Conservation (phyloP, 2,329 filamentous ascomycete species). For the Tolypocladium amazonense region DNA sequence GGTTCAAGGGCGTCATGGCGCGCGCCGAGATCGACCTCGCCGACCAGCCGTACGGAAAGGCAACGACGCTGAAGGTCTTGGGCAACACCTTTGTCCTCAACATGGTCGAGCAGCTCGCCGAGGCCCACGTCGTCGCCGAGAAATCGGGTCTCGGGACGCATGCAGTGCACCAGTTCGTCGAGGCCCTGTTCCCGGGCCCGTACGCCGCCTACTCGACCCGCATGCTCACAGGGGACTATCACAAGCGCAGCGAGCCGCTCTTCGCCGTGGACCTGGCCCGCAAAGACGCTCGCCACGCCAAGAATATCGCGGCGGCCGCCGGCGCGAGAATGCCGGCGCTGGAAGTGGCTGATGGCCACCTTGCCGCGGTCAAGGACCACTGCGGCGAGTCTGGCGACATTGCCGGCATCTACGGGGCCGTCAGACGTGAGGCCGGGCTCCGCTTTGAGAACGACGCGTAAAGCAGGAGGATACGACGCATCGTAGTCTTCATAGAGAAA, state of each 20-base stretch:
- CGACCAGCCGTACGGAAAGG: slow-evolving; percentile 56
- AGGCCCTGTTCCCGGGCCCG: slow-evolving; percentile 63
- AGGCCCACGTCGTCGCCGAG: slow-evolving; percentile 70
- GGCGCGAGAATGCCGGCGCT: slow-evolving; percentile 55
- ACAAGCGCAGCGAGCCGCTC: slow-evolving; percentile 64
- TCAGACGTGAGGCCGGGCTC: slow-evolving; percentile 63
- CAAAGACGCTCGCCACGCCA: slow-evolving; percentile 72
- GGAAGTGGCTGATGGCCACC: slow-evolving; percentile 57
- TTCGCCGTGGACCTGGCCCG: slow-evolving; percentile 74
- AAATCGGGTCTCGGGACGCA: slow-evolving; percentile 65
- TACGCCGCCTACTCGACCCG: slow-evolving; percentile 65
- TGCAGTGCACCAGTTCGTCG: slow-evolving; percentile 60
- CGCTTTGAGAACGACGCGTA: slow-evolving; percentile 17
- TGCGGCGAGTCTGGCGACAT: slow-evolving; percentile 64
- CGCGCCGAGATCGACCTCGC: slow-evolving; percentile 60
- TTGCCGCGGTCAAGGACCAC: slow-evolving; percentile 59
- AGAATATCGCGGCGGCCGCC: slow-evolving; percentile 49
- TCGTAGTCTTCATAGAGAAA: background rate
- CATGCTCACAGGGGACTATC: slow-evolving; percentile 68
- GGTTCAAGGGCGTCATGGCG: slow-evolving; percentile 43
- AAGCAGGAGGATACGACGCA: background rate
- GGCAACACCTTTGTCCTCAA: slow-evolving; percentile 81
- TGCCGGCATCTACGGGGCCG: slow-evolving; percentile 71
- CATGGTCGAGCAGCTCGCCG: slow-evolving; percentile 70
- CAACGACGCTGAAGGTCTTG: slow-evolving; percentile 66